These are phyloP conservation scores for Pichia sp. DNA, from an alignment of 1,139 yeast genomes.

Conservation along the genomic window DNA sequence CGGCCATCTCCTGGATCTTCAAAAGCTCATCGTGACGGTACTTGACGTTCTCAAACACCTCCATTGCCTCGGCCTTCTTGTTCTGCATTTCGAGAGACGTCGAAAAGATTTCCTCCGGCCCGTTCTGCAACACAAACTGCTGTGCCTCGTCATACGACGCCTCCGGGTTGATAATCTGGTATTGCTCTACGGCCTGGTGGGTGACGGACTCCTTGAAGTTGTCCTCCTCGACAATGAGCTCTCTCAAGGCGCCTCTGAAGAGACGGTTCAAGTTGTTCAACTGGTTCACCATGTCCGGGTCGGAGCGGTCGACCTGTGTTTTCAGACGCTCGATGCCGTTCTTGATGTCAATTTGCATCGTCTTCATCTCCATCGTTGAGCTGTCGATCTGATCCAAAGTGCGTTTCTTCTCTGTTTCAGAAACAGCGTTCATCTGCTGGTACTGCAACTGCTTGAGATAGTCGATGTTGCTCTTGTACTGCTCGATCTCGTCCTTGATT, in stretches of 20 bases:
- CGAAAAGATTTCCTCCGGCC: conserved; percentile 18
- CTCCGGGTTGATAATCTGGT: conserved; percentile 21
- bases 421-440: conserved; percentile 10
- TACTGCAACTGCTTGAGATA: conserved; percentile 11
- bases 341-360: conserved; percentile 16
- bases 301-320: conserved; percentile 12
- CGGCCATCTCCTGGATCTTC: conserved; percentile 20
- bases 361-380: conserved; percentile 11
- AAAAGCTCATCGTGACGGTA: conserved; percentile 21
- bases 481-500: conserved; percentile 13
- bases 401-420: conserved; percentile 15
- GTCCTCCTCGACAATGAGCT: conserved; percentile 16
- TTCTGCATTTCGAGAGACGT: conserved; percentile 19
- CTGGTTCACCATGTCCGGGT: conserved; percentile 22
- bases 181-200: conserved; percentile 22
- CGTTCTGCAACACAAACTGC: conserved; percentile 21
- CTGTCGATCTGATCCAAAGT: conserved; percentile 8
- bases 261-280: conserved; percentile 21
- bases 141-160: conserved; percentile 20
- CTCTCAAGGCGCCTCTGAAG: conserved; percentile 16
- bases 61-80: conserved; percentile 19
- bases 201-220: conserved; percentile 15
- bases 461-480: conserved; percentile 8
- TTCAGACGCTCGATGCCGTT: conserved; percentile 17
- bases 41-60: conserved; percentile 20